These are phyloP conservation scores for Fusarium sp. DNA, from an alignment of 2,329 filamentous ascomycete species.

Conservation along the genomic window DNA sequence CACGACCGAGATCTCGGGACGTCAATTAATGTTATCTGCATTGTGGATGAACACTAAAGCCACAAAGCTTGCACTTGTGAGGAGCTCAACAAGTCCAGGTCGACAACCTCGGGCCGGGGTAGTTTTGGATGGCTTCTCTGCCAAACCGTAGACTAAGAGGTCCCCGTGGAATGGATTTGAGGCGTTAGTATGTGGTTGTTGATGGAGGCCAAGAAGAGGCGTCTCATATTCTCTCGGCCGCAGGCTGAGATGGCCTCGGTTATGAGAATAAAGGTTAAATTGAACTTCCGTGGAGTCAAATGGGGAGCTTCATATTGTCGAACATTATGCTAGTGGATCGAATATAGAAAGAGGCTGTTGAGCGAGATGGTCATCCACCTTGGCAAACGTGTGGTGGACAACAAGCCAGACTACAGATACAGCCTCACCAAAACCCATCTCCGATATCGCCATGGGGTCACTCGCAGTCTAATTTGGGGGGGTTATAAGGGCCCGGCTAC, in stretches of 20 bases:
- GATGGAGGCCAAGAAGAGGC: not conserved
- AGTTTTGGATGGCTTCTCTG: not conserved
- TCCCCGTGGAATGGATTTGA: conserved; percentile 17
- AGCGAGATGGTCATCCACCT: not conserved
- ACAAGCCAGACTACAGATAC: not conserved
- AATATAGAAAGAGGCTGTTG: not conserved
- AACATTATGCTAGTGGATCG: not conserved
- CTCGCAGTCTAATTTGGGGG: not conserved
- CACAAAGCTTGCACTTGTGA: conserved; percentile 16
- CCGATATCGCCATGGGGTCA: not conserved
- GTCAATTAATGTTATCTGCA: not conserved
- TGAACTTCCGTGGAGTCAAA: not conserved
- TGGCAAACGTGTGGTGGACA: not conserved
- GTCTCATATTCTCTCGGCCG: not conserved
- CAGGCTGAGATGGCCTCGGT: not conserved
- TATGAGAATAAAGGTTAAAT: not conserved
- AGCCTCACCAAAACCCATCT: not conserved
- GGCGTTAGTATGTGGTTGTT: conserved; percentile 10
- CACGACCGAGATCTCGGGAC: not conserved
- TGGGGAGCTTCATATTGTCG: not conserved
- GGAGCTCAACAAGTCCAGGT: not conserved
- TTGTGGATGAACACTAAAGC: not conserved
- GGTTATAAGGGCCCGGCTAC: not conserved
- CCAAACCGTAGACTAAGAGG: not conserved
- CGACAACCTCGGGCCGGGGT: conserved; percentile 10